Percentiles rank a stretch among this genome's conserved stretches.
Evolutionary conservation across 148 eudicot species (phyloP).

Genomic region (Rhododendron simsii): DNA sequence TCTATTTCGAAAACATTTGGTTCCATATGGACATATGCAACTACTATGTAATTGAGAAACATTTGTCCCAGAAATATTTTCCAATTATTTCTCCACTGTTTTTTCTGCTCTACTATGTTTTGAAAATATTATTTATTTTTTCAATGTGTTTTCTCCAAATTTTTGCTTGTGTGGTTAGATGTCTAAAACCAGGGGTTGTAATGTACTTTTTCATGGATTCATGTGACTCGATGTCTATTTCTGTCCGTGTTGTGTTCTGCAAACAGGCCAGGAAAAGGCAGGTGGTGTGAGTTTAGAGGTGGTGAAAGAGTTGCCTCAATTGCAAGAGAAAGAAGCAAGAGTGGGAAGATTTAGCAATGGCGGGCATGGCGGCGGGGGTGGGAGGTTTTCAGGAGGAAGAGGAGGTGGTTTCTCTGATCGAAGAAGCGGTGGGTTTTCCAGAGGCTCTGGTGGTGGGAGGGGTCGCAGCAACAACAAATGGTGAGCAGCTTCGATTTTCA

Average conservation of each 20-base stretch:
- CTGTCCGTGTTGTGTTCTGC: slow-evolving; percentile 4
- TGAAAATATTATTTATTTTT: background rate
- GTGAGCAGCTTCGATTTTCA: background rate
- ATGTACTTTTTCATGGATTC: background rate
- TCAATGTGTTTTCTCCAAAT: background rate
- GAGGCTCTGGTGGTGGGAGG: slow-evolving; percentile 39
- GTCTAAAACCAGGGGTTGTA: background rate
- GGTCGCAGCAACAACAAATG: slow-evolving; percentile 21
- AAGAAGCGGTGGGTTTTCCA: slow-evolving; percentile 34
- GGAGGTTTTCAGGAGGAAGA: slow-evolving; percentile 6
- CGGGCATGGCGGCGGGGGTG: slow-evolving; percentile 15
- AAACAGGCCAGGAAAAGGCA: slow-evolving; percentile 59
- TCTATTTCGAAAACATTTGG: background rate
- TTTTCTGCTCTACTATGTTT: background rate
- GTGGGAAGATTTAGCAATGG: slow-evolving; percentile 52
- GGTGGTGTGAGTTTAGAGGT: slow-evolving; percentile 65
- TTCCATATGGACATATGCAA: background rate
- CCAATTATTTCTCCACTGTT: too few relatives aligned
- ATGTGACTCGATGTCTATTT: background rate
- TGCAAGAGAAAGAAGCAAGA: slow-evolving; percentile 67
- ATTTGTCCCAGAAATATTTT: background rate
- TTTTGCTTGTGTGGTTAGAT: background rate
- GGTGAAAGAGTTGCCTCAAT: slow-evolving; percentile 52
- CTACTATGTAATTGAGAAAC: background rate
- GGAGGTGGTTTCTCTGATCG: slow-evolving; percentile 28